Conservation (phyloP, 192 early-diverging fungal genomes). For the Coemansia sp. region DNA sequence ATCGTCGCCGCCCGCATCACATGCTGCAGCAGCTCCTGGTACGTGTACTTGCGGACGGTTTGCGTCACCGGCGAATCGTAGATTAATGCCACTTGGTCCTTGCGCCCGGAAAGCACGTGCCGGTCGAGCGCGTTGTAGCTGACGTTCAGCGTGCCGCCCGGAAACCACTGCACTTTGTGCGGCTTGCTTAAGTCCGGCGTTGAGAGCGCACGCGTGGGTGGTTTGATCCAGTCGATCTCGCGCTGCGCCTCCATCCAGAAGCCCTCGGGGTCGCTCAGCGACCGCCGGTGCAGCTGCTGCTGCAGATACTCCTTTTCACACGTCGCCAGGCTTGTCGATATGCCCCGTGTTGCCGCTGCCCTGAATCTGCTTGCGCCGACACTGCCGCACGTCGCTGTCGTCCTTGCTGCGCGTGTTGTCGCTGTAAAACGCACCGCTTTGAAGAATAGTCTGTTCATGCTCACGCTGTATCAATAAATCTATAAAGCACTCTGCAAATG, state of each 20-base stretch:
- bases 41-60: conserved; percentile 56
- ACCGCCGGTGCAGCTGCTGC: conserved; percentile 10
- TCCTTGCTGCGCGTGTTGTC: too few relatives aligned
- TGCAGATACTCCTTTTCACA: conserved; percentile 7
- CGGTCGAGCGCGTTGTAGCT: conserved; percentile 24
- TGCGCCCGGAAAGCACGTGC: conserved; percentile 55
- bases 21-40: conserved; percentile 61
- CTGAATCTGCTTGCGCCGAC: too few relatives aligned
- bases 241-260: conserved; percentile 24
- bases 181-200: conserved; percentile 13
- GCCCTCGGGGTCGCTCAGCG: conserved; percentile 14
- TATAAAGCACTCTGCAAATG: too few relatives aligned
- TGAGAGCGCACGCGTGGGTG: conserved; percentile 52
- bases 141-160: conserved; percentile 63
- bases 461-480: too few relatives aligned
- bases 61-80: conserved; percentile 73
- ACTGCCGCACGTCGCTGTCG: too few relatives aligned
- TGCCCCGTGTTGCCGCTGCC: background rate
- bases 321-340: background rate
- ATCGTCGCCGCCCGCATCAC: conserved; percentile 68
- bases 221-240: conserved; percentile 28
- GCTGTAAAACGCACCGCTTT: too few relatives aligned
- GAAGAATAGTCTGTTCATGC: too few relatives aligned
- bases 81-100: conserved; percentile 64
- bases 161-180: conserved; percentile 62